phyloP scores from a whole-genome alignment of 805 yeast genomes.

The Kurtzmaniella cleridarum region DNA sequence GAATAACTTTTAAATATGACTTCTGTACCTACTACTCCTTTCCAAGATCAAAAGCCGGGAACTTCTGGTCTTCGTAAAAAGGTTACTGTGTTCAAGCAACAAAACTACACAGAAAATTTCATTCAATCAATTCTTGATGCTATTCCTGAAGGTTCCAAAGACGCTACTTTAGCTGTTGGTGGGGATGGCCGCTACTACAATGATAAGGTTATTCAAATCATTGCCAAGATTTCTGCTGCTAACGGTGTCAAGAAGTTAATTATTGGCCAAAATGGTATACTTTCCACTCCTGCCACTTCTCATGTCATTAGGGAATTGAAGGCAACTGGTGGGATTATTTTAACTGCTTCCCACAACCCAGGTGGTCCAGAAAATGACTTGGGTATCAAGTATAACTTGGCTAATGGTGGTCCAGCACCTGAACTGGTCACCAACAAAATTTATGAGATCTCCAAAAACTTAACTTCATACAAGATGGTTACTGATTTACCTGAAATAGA shows the following conservation, averaged over 20 bases:
- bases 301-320: constrained; percentile 72
- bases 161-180: constrained; percentile 80
- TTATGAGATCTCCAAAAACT: constrained; percentile 57
- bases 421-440: constrained; percentile 88
- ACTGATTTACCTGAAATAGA: constrained; percentile 61
- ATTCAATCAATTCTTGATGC: constrained; percentile 80
- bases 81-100: constrained; percentile 75
- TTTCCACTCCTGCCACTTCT: constrained; percentile 97
- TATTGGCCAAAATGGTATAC: constrained; percentile 80
- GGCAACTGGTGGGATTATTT: constrained; percentile 89
- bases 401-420: constrained; percentile 98
- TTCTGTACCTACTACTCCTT: constrained; percentile 61
- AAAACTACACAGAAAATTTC: constrained; percentile 87
- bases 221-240: constrained; percentile 81
- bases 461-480: constrained; percentile 57
- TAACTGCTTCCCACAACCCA: constrained; percentile 96
- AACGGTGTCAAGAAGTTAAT: constrained; percentile 84
- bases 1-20: too few relatives aligned
- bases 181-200: constrained; percentile 97
- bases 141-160: constrained; percentile 83
- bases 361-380: constrained; percentile 92
- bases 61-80: constrained; percentile 95
- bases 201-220: constrained; percentile 71
- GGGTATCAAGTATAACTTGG: constrained; percentile 92
- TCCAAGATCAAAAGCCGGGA: constrained; percentile 92